Evolutionary conservation across 768 basidiomycete species (phyloP), one percentile per base, ranked within the genome.

Genomic region (Mycena alexandri): DNA sequence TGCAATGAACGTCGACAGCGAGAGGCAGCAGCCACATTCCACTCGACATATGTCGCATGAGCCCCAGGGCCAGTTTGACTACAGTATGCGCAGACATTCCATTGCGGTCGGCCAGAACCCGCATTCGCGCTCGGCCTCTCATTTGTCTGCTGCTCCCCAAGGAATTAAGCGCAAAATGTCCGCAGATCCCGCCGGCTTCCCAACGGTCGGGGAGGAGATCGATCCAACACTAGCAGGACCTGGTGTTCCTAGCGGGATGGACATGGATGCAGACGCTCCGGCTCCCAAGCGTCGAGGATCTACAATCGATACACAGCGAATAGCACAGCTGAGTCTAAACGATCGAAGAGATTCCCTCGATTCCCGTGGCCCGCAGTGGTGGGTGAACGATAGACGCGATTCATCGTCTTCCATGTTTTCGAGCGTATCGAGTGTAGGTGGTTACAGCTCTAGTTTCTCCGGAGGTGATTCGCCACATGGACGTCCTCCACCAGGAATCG

Each of bases 81-180:
- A 89, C 75, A 87, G 79, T 71, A 91, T 91, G 83, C 85, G 92
- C 53, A 82, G 91, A 24, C 91, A 92, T 73, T 92, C 91, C 29
- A 89, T 92, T 69, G 89, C 89, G 46, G 85, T 86, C 72, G 86
- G 88, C 71, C 83, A 82, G 55, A 81, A 85, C 47, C 78, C 81
- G 56, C 82, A 84, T 71, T 78, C 82, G 41, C 80, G 82, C 22
- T 71, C 65, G 13, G 75, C 80, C 12, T 78, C 79, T 67, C 76
- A 78, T 22, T 75, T 79, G 10, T 72, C 81, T 22, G 74, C 78
- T 0, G 74, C 78, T 0, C 77, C 82, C 0, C 88, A 89, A 73
- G 92, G 93, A 58, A 89, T 87, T 64, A 95, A 95, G 78, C 87
- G 94, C 71, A 95, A 95, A 81, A 90, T 93, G 84, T 93, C 93